A percentile compares a stretch with the other conserved stretches of the same genome.
Conservation (phyloP, 164 flowering plant species). For the Tinospora cordifolia region DNA sequence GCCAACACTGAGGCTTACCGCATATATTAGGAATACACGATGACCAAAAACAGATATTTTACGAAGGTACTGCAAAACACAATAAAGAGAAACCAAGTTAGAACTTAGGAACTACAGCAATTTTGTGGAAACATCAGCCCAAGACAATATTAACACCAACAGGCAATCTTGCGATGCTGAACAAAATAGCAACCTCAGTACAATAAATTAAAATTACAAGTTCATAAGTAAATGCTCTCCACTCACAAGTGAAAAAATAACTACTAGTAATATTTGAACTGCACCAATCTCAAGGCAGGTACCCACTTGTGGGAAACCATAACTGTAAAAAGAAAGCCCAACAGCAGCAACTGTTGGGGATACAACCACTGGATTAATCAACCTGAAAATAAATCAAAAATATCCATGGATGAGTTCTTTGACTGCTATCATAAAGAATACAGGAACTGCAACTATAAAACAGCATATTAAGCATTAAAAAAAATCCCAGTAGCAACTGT, state of each 20-base stretch:
- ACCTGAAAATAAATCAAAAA: slow-evolving; percentile 37
- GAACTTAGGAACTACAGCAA: slow-evolving; percentile 1
- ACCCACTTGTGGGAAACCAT: slow-evolving; percentile 92
- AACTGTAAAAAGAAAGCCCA: slow-evolving; percentile 95
- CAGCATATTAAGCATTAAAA: not conserved
- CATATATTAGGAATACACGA: slow-evolving; percentile 88
- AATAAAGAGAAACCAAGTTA: slow-evolving; percentile 5
- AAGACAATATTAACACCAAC: not conserved
- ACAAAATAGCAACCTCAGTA: not conserved
- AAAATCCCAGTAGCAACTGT: not conserved
- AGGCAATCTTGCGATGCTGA: not conserved
- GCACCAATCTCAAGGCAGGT: slow-evolving; percentile 90
- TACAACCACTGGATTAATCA: slow-evolving; percentile 95
- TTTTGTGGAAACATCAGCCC: not conserved
- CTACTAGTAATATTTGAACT: slow-evolving; percentile 74
- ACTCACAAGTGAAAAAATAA: slow-evolving; percentile 88
- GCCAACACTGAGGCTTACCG: slow-evolving; percentile 42
- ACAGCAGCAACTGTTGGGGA: slow-evolving; percentile 96
- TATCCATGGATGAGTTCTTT: slow-evolving; percentile 7
- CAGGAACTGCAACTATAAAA: not conserved
- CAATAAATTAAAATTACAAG: not conserved
- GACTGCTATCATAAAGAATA: not conserved
- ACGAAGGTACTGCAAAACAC: slow-evolving; percentile 79
- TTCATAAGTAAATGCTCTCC: not conserved
- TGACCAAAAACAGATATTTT: slow-evolving; percentile 89